phyloP scores from a whole-genome alignment of 148 eudicot genomes.

The Polygonum aviculare region DNA sequence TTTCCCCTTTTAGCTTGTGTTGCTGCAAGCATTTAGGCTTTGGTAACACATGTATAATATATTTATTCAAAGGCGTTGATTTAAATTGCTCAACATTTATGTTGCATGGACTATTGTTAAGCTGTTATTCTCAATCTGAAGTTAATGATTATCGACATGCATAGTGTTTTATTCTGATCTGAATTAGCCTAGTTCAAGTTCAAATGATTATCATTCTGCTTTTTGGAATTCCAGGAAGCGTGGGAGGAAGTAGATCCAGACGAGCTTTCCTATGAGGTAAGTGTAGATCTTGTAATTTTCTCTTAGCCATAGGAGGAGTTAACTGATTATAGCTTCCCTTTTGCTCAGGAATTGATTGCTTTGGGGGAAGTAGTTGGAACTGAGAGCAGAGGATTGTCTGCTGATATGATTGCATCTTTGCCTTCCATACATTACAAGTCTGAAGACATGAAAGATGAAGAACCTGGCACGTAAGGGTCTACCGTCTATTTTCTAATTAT shows the following conservation, averaged over 20 bases:
- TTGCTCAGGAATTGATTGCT: slow-evolving; percentile 58
- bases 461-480: slow-evolving; percentile 58
- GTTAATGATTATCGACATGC: not conserved
- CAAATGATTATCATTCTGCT: not conserved
- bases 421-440: slow-evolving; percentile 65
- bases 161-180: not conserved
- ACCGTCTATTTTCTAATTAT: slow-evolving; percentile 15
- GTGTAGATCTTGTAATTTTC: slow-evolving; percentile 10
- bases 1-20: not conserved
- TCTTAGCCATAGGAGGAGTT: not conserved
- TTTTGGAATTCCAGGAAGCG: slow-evolving; percentile 47
- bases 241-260: slow-evolving; percentile 98
- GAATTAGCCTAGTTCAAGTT: not conserved
- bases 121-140: not conserved
- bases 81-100: not conserved
- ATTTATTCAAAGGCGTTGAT: not conserved
- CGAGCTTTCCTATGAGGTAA: slow-evolving; percentile 93
- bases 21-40: not conserved
- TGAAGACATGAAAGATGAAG: slow-evolving; percentile 45
- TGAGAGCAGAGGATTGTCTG: slow-evolving; percentile 89
- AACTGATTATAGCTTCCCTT: not conserved
- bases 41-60: not conserved
- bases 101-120: not conserved
- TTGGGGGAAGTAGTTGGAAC: slow-evolving; percentile 93
- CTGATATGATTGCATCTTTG: slow-evolving; percentile 76